Conservation (phyloP, 202 grass and related monocot genomes). For the Carex arenaria region DNA sequence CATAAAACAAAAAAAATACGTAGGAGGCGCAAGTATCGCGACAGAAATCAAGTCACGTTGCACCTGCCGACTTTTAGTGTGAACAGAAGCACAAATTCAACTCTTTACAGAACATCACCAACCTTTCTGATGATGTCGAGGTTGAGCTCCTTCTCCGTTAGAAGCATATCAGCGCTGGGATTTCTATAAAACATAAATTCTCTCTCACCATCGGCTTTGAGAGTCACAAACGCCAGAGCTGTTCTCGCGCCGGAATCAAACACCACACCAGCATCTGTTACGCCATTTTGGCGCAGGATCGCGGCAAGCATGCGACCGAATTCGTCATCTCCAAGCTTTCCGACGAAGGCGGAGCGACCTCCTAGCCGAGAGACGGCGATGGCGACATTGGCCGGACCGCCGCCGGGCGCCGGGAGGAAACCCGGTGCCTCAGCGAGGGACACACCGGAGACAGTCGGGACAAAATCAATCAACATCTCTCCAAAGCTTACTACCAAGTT, state of each 20-base stretch:
- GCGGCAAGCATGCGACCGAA: conserved; percentile 89
- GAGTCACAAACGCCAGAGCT: conserved; percentile 96
- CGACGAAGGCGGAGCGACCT: conserved; percentile 65
- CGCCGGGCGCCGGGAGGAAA: conserved; percentile 78
- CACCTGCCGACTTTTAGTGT: not conserved
- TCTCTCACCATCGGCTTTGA: conserved; percentile 81
- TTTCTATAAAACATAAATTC: conserved; percentile 99
- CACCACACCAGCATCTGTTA: conserved; percentile 55
- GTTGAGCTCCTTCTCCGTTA: conserved; percentile 71
- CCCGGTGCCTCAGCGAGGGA: conserved; percentile 91
- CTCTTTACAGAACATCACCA: not conserved
- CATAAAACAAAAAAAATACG: not conserved
- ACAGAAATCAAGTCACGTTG: not conserved
- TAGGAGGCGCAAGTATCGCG: not conserved
- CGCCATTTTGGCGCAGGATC: conserved; percentile 93
- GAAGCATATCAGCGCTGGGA: conserved; percentile 99
- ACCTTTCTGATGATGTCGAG: conserved; percentile 89
- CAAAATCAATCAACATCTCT: conserved; percentile 99
- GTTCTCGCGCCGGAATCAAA: conserved; percentile 85
- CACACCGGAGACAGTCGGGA: conserved; percentile 74
- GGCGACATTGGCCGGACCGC: conserved; percentile 88
- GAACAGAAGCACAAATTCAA: not conserved
- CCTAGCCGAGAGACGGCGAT: conserved; percentile 87
- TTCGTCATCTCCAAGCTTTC: conserved; percentile 94
- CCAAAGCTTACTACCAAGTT: conserved; percentile 83